Base-by-base conservation (phyloP, 768 basidiomycete species). In the Leccinum longicurvipes region DNA sequence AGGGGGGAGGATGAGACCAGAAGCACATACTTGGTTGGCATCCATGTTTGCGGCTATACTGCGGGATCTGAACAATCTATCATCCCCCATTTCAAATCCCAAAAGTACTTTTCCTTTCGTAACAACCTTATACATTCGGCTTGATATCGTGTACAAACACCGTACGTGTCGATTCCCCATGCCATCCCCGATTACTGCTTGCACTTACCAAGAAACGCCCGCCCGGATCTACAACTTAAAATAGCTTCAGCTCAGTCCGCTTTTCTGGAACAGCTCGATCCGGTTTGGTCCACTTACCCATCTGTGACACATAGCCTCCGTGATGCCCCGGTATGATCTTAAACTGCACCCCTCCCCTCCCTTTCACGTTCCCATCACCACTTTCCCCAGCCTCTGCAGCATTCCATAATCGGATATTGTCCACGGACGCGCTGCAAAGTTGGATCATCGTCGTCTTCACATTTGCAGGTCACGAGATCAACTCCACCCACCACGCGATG, bases 291-390 rank as follows among this genome's bases (percentile, higher is more conserved):
- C 53, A 83, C 92, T 67, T 74, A 98, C 96, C 73, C 83, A 98
- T 90, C 66, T 93, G 87, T 3, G 93, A 96, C 4, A 98, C 83
- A 64, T 87, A 89, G 9, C 95, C 96, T 34, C 95, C 94, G 73
- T 97, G 92, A 74, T 97, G 96, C 0, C 95, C 96, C 11, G 93
- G 87, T 34, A 98, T 89, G 57, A 98, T 94, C 75, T 93, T 94
- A 79, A 96, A 98, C 53, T 86, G 91, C 17, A 88, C 86, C 8
- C 86, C 84, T 54, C 86, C 82, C 70, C 79, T 84, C 56, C 76
- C 73, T 67, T 80, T 85, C 53, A 83, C 82, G 48, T 70, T 79
- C 17, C 78, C 77, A 60, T 93, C 91, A 12, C 76, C 91, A 12
- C 76, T 69, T 64, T 89, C 86, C 34, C 80, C 82, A 25, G 85